Conservation (phyloP, 2,329 filamentous ascomycete species). For the Aspergillus novofumigatus region DNA sequence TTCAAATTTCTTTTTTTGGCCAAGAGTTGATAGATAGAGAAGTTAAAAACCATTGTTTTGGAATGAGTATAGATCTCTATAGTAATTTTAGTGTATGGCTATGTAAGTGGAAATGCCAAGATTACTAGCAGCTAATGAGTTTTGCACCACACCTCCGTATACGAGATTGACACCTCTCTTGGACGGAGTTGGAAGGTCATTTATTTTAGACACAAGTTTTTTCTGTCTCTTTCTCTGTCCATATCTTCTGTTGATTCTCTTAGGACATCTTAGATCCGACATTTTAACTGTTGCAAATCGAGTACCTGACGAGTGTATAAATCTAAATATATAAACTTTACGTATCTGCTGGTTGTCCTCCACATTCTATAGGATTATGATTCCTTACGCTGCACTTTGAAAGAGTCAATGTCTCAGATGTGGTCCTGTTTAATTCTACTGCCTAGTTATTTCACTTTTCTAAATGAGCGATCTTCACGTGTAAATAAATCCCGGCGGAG, state of each 20-base stretch:
- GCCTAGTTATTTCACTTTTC: neutral
- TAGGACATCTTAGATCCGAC: neutral
- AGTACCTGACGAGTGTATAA: neutral
- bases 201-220: too few relatives aligned
- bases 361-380: neutral
- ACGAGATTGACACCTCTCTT: too few relatives aligned
- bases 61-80: too few relatives aligned
- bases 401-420: neutral
- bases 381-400: neutral
- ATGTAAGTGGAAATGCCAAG: too few relatives aligned
- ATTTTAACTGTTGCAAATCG: neutral
- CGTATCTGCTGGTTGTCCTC: neutral
- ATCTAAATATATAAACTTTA: neutral
- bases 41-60: too few relatives aligned
- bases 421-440: neutral
- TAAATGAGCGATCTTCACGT: neutral
- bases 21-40: too few relatives aligned
- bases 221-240: conserved; percentile 12
- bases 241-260: conserved; percentile 14
- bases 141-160: too few relatives aligned
- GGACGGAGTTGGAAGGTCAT: too few relatives aligned
- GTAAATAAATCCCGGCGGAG: neutral
- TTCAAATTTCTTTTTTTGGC: too few relatives aligned
- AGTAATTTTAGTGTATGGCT: too few relatives aligned
- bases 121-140: too few relatives aligned